phyloP scores from a whole-genome alignment of 2,329 filamentous ascomycete genomes.

The Scedosporium minutisporum region DNA sequence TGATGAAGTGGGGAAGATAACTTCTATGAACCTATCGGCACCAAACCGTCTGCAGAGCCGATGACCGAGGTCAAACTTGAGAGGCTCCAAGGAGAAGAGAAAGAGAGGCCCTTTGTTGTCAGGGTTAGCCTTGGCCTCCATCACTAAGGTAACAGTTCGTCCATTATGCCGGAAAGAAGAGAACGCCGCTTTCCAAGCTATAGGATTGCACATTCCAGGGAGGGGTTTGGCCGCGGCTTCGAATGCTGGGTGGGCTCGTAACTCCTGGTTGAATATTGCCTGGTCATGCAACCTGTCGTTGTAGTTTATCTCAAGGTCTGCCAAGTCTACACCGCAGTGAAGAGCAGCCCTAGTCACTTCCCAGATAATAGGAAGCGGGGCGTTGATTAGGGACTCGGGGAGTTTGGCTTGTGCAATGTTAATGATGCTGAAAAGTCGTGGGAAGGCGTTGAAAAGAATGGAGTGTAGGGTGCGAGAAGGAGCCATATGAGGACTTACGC shows the following conservation, averaged over 20 bases:
- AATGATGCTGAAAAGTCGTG: background rate
- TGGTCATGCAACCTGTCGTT: slow-evolving; percentile 34
- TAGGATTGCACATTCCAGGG: slow-evolving; percentile 32
- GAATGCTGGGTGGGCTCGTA: slow-evolving; percentile 31
- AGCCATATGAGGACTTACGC: slow-evolving; percentile 21
- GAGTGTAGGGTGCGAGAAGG: background rate
- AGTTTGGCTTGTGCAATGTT: slow-evolving; percentile 23
- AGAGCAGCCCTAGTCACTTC: slow-evolving; percentile 39
- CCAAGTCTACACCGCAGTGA: slow-evolving; percentile 32
- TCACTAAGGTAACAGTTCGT: slow-evolving; percentile 32
- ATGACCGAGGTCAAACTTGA: slow-evolving; percentile 38
- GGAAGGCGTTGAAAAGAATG: background rate
- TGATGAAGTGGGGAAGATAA: slow-evolving; percentile 38
- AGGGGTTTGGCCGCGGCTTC: slow-evolving; percentile 27
- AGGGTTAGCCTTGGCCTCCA: slow-evolving; percentile 27
- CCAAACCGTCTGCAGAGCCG: slow-evolving; percentile 47
- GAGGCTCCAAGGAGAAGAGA: slow-evolving; percentile 33
- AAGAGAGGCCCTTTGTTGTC: slow-evolving; percentile 30
- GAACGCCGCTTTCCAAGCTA: slow-evolving; percentile 37
- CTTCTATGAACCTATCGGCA: slow-evolving; percentile 47
- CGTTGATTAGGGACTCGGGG: slow-evolving; percentile 28
- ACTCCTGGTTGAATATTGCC: slow-evolving; percentile 26
- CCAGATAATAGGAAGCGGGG: slow-evolving; percentile 41
- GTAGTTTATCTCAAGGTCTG: slow-evolving; percentile 25
- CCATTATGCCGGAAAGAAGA: slow-evolving; percentile 22